A percentile compares a stretch with the other conserved stretches of the same genome.
phyloP scores from a whole-genome alignment of 345 rosid genomes.

The Eucalyptus lansdowneana region DNA sequence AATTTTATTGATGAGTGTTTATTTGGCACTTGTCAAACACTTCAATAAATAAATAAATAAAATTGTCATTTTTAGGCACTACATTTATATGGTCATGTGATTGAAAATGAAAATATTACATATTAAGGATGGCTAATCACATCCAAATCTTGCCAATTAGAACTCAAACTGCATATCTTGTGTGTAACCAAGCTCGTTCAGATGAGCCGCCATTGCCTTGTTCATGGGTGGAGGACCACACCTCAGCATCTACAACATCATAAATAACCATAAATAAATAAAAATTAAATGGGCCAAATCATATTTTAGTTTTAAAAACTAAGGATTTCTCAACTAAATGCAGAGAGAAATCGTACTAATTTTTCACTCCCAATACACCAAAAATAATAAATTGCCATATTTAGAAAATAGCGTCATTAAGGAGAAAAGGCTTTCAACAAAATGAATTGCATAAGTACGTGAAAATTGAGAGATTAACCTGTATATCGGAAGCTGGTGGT shows the following conservation, averaged over 20 bases:
- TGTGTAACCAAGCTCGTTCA: constrained; percentile 22
- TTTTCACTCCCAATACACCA: not conserved
- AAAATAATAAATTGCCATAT: not conserved
- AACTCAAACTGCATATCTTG: constrained; percentile 35
- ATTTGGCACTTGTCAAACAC: not conserved
- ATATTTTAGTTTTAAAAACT: not conserved
- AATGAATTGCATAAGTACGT: not conserved
- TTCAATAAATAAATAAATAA: not conserved
- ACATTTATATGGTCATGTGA: not conserved
- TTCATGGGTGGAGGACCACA: constrained; percentile 38
- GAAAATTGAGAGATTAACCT: not conserved
- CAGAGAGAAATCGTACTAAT: not conserved
- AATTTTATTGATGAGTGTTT: not conserved
- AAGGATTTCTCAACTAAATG: not conserved
- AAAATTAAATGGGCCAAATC: too few species aligned
- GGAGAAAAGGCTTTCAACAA: not conserved
- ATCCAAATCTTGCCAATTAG: not conserved
- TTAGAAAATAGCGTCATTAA: not conserved
- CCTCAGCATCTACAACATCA: constrained; percentile 19
- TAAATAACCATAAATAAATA: not conserved
- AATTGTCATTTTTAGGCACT: not conserved
- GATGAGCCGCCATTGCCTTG: constrained; percentile 29
- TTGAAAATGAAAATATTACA: not conserved
- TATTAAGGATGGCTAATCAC: not conserved
- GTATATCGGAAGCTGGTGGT: constrained; percentile 18